These are phyloP conservation scores for Pseudophaeomoniella oleicola DNA, from an alignment of 2,329 filamentous ascomycete genomes.

Conservation along the genomic window DNA sequence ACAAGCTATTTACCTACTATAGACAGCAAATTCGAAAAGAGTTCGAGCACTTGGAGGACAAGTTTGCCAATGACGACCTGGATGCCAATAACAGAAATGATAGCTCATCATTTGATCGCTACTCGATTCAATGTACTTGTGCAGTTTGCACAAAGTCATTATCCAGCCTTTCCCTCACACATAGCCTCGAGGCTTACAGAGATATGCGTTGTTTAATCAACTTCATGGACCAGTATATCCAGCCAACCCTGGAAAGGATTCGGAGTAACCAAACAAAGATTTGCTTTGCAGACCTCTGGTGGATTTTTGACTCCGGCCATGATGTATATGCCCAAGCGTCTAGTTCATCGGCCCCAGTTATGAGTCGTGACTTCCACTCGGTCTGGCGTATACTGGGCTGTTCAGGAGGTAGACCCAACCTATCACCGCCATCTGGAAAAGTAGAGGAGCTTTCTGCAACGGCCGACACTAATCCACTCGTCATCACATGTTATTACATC, in stretches of 20 bases:
- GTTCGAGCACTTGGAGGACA: conserved; percentile 3
- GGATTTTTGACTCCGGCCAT: neutral
- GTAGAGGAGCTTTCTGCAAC: conserved; percentile 3
- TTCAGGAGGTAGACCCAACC: conserved; percentile 7
- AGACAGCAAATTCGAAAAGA: conserved; percentile 3
- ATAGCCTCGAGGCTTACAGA: conserved; percentile 1
- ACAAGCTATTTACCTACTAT: conserved; percentile 4
- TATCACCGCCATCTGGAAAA: conserved; percentile 2
- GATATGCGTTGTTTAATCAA: conserved; percentile 9
- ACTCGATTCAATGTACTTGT: neutral
- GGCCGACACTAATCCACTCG: conserved; percentile 8
- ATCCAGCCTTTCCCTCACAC: neutral
- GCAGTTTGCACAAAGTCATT: neutral
- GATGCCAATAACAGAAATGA: neutral
- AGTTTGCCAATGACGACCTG: conserved; percentile 2
- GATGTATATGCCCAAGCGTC: conserved; percentile 1
- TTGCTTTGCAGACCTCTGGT: conserved; percentile 7
- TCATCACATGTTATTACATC: conserved; percentile 14
- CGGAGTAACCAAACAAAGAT: conserved; percentile 3
- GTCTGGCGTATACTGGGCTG: conserved; percentile 4
- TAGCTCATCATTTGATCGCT: neutral
- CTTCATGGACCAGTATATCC: conserved; percentile 10
- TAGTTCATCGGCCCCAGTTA: conserved; percentile 1
- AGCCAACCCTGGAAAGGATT: conserved; percentile 5
- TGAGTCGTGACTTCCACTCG: conserved; percentile 4